A percentile compares a stretch with the other conserved stretches of the same genome.
Conservation (phyloP, 1,284 basidiomycete species). For the Ceratobasidium sp. region DNA sequence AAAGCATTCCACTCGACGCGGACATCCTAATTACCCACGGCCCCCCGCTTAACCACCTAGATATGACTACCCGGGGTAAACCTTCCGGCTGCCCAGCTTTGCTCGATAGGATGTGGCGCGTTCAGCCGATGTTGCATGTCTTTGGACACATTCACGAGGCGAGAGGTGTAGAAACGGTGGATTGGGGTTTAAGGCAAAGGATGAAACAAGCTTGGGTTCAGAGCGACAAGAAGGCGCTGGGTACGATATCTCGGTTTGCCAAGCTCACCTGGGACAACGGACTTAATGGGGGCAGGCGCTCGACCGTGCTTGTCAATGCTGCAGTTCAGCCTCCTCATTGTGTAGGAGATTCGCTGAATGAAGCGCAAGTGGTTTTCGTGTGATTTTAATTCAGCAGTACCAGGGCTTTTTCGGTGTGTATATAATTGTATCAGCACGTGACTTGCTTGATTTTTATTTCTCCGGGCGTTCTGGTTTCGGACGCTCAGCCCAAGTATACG, state of each 20-base stretch:
- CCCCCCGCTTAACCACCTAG: slow-evolving; percentile 57
- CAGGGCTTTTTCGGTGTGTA: no score
- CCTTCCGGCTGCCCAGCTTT: slow-evolving; percentile 55
- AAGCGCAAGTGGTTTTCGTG: background rate
- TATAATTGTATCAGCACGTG: no score
- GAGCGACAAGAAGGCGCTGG: background rate
- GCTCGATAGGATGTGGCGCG: slow-evolving; percentile 53
- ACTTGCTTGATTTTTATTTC: no score
- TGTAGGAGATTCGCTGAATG: background rate
- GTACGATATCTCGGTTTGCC: background rate
- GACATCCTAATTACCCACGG: slow-evolving; percentile 61
- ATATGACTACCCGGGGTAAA: slow-evolving; percentile 47
- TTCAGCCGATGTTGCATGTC: slow-evolving; percentile 57
- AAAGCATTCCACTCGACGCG: slow-evolving; percentile 52
- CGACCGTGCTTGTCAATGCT: slow-evolving; percentile 10
- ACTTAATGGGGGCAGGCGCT: background rate
- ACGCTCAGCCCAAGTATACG: no score
- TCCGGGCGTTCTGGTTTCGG: no score
- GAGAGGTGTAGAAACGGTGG: slow-evolving; percentile 54
- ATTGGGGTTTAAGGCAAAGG: slow-evolving; percentile 54
- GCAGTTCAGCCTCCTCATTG: background rate
- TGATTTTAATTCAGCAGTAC: background rate
- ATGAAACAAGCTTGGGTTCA: background rate
- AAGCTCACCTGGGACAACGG: background rate
- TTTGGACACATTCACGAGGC: slow-evolving; percentile 61